These are phyloP conservation scores for Pseudonitzschia delicatissima DNA, from an alignment of 108 stramenopile genomes.

Conservation along the genomic window DNA sequence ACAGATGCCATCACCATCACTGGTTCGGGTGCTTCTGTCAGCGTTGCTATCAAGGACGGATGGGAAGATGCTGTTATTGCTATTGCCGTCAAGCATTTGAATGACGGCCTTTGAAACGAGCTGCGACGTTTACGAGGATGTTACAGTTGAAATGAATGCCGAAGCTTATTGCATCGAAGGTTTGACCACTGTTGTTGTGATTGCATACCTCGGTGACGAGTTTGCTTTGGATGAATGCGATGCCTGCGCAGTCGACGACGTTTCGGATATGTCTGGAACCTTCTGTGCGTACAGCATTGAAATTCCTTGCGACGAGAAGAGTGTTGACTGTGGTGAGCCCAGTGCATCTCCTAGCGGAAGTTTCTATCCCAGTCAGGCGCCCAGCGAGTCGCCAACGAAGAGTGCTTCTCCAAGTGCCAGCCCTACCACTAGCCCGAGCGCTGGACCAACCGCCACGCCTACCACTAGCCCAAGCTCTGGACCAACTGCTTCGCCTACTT, in stretches of 20 bases:
- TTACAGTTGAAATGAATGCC: too few species aligned
- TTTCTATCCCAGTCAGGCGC: slow-evolving; percentile 9
- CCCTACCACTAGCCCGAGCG: too few species aligned
- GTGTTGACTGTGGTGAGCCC: neutral
- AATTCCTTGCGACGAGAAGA: neutral
- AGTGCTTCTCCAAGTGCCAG: neutral
- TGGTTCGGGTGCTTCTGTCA: neutral
- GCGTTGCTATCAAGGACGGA: neutral
- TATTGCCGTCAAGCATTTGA: neutral
- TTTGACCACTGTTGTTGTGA: neutral
- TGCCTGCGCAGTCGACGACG: neutral
- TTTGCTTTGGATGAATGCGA: neutral
- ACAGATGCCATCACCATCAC: neutral
- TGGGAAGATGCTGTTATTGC: neutral
- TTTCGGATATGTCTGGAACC: neutral
- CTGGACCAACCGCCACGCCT: slow-evolving; percentile 2
- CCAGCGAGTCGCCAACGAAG: neutral
- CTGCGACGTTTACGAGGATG: too few species aligned
- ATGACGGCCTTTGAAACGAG: neutral
- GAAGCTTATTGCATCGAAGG: neutral
- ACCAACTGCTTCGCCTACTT: too few species aligned
- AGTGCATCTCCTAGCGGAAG: slow-evolving; percentile 8
- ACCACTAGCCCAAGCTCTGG: neutral
- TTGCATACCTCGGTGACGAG: neutral
- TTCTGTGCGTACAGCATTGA: slow-evolving; percentile 6